Base-by-base conservation (phyloP, 2,329 filamentous ascomycete genomes). In the Byssochlamys sp. region DNA sequence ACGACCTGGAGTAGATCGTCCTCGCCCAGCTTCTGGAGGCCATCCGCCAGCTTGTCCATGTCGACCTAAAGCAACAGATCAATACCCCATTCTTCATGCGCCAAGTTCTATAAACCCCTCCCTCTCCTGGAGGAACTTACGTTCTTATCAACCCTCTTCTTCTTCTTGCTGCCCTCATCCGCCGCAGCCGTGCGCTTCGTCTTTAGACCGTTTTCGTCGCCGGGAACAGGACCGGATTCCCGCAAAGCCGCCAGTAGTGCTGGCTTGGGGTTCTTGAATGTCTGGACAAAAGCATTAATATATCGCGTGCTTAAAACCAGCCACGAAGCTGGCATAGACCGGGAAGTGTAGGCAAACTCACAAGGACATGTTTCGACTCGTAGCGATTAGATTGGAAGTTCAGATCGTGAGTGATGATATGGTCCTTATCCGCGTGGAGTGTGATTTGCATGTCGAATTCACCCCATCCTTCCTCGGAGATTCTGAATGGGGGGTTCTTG, bases 11-110 rank as follows among this genome's bases (percentile, higher is more conserved):
- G 80, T 49, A 99, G 78, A 68, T 97, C 92, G 64, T 99, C 94
- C 78, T 99, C 94, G 62, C 84, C 83, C 27, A 99, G 84, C 78
- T 90, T 91, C 71, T 92, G 86, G 58, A 99, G 79, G 0, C 88
- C 91, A 59, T 97, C 91, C 31, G 92, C 94, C 66, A 99, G 84
- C 80, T 96, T 97, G 79, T 99, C 94, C 80, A 96, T 94, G 73
- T 99, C 94, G 65, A 89, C 79, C 75, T 83, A 61, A 19, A 26
- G 51, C 52, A 53, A 12, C 6, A 52, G 7, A 19, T 60, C 29
- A 62, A 33, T 12, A 33, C 10, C 31, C 10, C 4, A 12, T 33
- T 12, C 31, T 33, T 54, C 31, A 39, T 26, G 31, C 29, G 6
- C 14, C 24, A 39, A 45, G 29, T 14, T 24, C 35, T 27, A 3